Percentiles rank a stretch among this genome's conserved stretches.
Evolutionary conservation across 2,329 filamentous ascomycete species (phyloP).

Genomic region (Ophiosphaerella herpotricha): DNA sequence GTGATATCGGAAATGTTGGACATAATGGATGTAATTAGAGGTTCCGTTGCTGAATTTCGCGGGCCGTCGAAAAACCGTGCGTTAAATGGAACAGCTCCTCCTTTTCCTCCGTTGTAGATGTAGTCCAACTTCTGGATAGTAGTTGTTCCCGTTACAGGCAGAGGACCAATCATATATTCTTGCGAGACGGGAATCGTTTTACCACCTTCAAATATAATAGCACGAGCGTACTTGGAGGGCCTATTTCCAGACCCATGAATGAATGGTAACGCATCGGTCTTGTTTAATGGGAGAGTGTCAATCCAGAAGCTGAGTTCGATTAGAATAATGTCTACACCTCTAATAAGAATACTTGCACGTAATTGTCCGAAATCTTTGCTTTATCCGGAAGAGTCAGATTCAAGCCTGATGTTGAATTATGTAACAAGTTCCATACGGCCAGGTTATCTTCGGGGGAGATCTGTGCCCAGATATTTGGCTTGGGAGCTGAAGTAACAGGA

Average conservation of each 20-base stretch:
- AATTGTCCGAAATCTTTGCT: constrained; percentile 52
- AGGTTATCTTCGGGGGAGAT: constrained; percentile 51
- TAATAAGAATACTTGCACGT: constrained; percentile 30
- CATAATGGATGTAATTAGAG: constrained; percentile 48
- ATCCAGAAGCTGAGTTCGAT: constrained; percentile 44
- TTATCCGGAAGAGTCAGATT: constrained; percentile 51
- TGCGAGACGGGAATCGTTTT: constrained; percentile 51
- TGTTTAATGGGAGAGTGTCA: constrained; percentile 56
- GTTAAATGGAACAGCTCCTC: constrained; percentile 35
- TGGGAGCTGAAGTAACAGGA: constrained; percentile 38
- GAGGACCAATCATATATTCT: constrained; percentile 54
- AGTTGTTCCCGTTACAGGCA: constrained; percentile 48
- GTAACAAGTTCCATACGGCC: constrained; percentile 52
- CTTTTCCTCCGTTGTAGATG: constrained; percentile 44
- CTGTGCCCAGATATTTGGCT: constrained; percentile 49
- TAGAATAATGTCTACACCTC: background rate
- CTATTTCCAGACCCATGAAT: constrained; percentile 44
- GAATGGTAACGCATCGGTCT: constrained; percentile 53
- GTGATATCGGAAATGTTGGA: constrained; percentile 55
- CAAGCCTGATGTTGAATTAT: constrained; percentile 48
- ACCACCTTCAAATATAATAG: constrained; percentile 53
- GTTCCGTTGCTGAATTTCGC: constrained; percentile 36
- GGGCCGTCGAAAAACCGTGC: constrained; percentile 29
- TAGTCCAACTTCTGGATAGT: constrained; percentile 33
- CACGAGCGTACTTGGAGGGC: constrained; percentile 53